These are phyloP conservation scores for Mycena sp. DNA, from an alignment of 1,284 basidiomycete species.

Conservation along the genomic window DNA sequence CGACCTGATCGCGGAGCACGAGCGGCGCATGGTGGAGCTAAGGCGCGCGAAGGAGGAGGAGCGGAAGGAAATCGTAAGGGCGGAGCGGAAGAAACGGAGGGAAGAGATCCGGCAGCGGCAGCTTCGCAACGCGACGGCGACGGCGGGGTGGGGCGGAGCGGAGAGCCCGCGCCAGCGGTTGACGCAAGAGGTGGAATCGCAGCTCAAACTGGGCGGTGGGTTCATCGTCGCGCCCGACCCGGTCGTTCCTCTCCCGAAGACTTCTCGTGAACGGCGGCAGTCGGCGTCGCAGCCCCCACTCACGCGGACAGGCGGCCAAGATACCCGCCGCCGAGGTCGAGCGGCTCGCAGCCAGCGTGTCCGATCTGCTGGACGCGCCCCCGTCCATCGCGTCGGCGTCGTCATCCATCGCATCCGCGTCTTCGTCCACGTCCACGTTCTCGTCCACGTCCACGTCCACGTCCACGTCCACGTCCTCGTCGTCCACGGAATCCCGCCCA, in stretches of 20 bases:
- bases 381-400: too few species aligned
- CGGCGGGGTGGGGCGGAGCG: neutral
- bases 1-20: slow-evolving; percentile 53
- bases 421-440: too few species aligned
- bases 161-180: slow-evolving; percentile 26
- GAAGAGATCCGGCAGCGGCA: slow-evolving; percentile 40
- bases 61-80: slow-evolving; percentile 52
- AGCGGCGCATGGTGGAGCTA: slow-evolving; percentile 55
- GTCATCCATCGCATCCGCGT: too few species aligned
- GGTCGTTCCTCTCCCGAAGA: neutral
- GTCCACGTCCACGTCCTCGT: too few species aligned
- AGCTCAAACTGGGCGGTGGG: slow-evolving; percentile 7
- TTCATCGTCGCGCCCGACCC: slow-evolving; percentile 2
- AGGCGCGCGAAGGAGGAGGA: slow-evolving; percentile 57
- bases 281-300: slow-evolving; percentile 8
- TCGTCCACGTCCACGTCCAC: too few species aligned
- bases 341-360: slow-evolving; percentile 7
- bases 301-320: neutral
- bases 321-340: neutral
- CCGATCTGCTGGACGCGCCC: slow-evolving; percentile 10
- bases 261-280: slow-evolving; percentile 8
- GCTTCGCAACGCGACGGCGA: neutral
- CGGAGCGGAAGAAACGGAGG: slow-evolving; percentile 53
- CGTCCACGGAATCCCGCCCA: too few species aligned
- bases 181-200: slow-evolving; percentile 24